Conservation (phyloP, 2,329 filamentous ascomycete genomes). For the Aschersonia sp. region DNA sequence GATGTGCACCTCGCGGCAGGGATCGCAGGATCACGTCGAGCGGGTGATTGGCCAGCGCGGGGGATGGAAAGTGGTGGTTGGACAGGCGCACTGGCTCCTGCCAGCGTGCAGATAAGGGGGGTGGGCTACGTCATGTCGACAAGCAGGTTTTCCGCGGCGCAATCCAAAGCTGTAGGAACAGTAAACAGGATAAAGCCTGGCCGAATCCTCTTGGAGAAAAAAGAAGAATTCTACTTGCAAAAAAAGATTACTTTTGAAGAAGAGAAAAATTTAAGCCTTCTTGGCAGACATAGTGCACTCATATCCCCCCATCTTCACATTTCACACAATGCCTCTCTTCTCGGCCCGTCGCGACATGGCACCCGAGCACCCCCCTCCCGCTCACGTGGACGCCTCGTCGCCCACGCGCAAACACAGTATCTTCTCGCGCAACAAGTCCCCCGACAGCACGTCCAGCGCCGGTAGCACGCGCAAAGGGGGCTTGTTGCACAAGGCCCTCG, state of each 20-base stretch:
- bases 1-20: too few relatives aligned
- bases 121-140: background rate
- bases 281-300: background rate
- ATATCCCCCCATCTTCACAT: background rate
- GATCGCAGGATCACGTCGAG: background rate
- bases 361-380: conserved; percentile 13
- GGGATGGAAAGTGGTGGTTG: background rate
- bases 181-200: background rate
- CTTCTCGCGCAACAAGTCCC: conserved; percentile 9
- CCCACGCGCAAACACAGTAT: conserved; percentile 1
- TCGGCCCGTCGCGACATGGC: conserved; percentile 14
- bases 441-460: conserved; percentile 2
- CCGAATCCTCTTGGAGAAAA: too few relatives aligned
- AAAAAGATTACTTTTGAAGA: too few relatives aligned
- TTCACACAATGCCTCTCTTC: conserved; percentile 16
- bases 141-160: background rate
- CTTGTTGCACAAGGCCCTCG: conserved; percentile 25
- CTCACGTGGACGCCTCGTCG: too few relatives aligned
- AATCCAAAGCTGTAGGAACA: background rate
- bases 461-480: background rate
- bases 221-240: too few relatives aligned
- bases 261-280: too few relatives aligned
- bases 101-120: background rate
- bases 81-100: background rate
- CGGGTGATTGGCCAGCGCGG: background rate